Conservation (phyloP, 2,329 filamentous ascomycete genomes). For the Aspergillus chevalieri region DNA sequence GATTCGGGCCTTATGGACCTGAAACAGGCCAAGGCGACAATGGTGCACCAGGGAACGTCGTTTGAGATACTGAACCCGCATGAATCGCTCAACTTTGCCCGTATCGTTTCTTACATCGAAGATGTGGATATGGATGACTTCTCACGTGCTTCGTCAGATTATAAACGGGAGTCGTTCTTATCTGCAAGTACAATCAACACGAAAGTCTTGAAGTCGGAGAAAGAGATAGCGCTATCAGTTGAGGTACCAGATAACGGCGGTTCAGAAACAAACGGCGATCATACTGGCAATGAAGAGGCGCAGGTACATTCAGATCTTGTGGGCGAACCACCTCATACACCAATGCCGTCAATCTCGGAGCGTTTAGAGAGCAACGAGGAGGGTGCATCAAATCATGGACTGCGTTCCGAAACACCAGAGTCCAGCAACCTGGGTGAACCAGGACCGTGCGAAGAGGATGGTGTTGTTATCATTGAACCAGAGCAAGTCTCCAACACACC, state of each 20-base stretch:
- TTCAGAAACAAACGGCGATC: too few species aligned
- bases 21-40: constrained; percentile 20
- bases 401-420: neutral
- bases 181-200: constrained; percentile 13
- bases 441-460: neutral
- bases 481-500: neutral
- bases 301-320: constrained; percentile 16
- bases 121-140: constrained; percentile 29
- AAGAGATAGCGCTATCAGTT: constrained; percentile 9
- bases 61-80: constrained; percentile 36
- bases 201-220: constrained; percentile 2
- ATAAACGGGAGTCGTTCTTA: constrained; percentile 18
- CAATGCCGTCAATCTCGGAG: constrained; percentile 23
- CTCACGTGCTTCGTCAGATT: constrained; percentile 11
- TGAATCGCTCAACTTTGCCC: constrained; percentile 28
- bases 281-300: constrained; percentile 4
- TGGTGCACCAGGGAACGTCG: constrained; percentile 28
- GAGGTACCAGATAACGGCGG: neutral
- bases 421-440: neutral
- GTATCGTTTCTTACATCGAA: constrained; percentile 32
- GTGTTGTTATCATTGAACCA: neutral
- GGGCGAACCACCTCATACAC: constrained; percentile 14
- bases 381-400: neutral
- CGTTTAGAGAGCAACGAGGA: constrained; percentile 8
- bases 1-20: constrained; percentile 23